phyloP scores from a whole-genome alignment of 768 basidiomycete species.

The Suillus plorans region DNA sequence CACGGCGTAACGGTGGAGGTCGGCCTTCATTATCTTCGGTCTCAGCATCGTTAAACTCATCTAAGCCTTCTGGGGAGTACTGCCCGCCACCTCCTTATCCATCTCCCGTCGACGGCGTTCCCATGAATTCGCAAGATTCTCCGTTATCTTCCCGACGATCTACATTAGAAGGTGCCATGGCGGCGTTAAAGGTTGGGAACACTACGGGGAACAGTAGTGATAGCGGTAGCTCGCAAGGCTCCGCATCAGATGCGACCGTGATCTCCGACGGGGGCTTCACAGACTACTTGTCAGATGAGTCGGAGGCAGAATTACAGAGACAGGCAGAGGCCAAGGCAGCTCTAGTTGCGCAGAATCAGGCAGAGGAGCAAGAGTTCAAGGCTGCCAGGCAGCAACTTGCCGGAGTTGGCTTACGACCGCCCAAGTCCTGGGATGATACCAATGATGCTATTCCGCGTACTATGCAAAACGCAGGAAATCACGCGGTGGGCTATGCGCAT shows the following conservation, averaged over 20 bases:
- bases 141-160: slow-evolving; percentile 29
- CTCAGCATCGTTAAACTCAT: slow-evolving; percentile 31
- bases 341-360: slow-evolving; percentile 73
- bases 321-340: slow-evolving; percentile 83
- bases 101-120: slow-evolving; percentile 22
- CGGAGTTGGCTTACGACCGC: slow-evolving; percentile 71
- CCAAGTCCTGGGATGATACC: slow-evolving; percentile 70
- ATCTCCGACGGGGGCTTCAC: slow-evolving; percentile 88
- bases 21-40: slow-evolving; percentile 47
- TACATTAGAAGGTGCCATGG: slow-evolving; percentile 39
- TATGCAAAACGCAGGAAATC: slow-evolving; percentile 12
- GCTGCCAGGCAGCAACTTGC: slow-evolving; percentile 78
- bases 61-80: slow-evolving; percentile 22
- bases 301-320: slow-evolving; percentile 84
- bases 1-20: slow-evolving; percentile 46
- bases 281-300: slow-evolving; percentile 89
- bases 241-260: slow-evolving; percentile 71
- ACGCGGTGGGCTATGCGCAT: slow-evolving; percentile 22
- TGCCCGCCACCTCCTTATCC: slow-evolving; percentile 19
- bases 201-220: slow-evolving; percentile 66
- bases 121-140: slow-evolving; percentile 28
- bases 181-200: slow-evolving; percentile 35
- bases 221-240: slow-evolving; percentile 47
- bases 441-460: slow-evolving; percentile 34
- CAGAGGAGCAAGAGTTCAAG: slow-evolving; percentile 80